Evolutionary conservation across 768 basidiomycete genomes (phyloP).

Genomic region (Panaeolus papilionaceus): DNA sequence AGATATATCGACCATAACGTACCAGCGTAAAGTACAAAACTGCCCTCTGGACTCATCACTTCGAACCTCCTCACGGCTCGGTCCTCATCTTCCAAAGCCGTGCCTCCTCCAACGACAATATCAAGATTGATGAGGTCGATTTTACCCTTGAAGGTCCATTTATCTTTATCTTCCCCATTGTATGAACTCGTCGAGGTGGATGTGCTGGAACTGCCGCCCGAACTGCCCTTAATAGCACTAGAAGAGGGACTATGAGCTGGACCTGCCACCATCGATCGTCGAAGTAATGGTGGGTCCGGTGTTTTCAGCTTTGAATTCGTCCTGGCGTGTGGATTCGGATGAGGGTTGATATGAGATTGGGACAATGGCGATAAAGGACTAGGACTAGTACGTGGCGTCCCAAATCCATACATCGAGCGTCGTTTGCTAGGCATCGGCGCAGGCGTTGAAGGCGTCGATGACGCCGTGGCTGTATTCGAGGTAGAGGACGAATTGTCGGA

Average conservation of each 20-base stretch:
- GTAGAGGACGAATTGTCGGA: background rate
- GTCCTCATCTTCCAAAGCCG: slow-evolving; percentile 54
- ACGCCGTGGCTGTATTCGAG: slow-evolving; percentile 1
- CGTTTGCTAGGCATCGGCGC: slow-evolving; percentile 27
- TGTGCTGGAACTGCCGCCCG: background rate
- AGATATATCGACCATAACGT: slow-evolving; percentile 23
- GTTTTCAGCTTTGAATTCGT: slow-evolving; percentile 5
- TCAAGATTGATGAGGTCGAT: slow-evolving; percentile 77
- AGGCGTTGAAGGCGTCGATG: slow-evolving; percentile 26
- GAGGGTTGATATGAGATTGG: background rate
- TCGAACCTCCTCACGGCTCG: slow-evolving; percentile 56
- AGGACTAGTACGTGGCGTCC: background rate
- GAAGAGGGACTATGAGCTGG: background rate
- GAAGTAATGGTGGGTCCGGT: background rate
- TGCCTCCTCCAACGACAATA: slow-evolving; percentile 56
- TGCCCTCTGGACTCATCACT: slow-evolving; percentile 76
- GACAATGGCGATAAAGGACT: background rate
- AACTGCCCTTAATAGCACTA: background rate
- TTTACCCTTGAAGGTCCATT: slow-evolving; percentile 76
- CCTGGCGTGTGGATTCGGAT: background rate
- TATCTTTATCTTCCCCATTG: slow-evolving; percentile 54
- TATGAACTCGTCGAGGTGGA: slow-evolving; percentile 34
- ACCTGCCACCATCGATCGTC: slow-evolving; percentile 9
- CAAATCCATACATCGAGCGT: slow-evolving; percentile 17
- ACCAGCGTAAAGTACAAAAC: slow-evolving; percentile 80